These are phyloP conservation scores for Wickerhamiella alocasiicola DNA, from an alignment of 805 yeast genomes.

Conservation along the genomic window DNA sequence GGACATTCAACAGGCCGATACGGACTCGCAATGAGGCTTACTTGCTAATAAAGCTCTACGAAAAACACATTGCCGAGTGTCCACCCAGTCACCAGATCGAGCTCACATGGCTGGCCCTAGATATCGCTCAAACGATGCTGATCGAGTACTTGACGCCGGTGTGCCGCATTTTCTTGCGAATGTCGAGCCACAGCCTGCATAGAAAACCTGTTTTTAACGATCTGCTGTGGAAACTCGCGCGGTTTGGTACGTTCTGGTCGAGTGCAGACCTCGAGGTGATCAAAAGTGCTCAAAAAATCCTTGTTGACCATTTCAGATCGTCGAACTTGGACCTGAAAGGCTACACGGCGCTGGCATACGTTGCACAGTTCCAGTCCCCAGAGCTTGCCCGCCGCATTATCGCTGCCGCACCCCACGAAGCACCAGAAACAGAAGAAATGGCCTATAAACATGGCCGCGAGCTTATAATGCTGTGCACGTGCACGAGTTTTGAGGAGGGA, in stretches of 20 bases:
- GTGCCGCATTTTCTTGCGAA: slow-evolving; percentile 19
- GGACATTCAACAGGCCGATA: slow-evolving; percentile 21
- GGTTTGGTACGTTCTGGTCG: slow-evolving; percentile 22
- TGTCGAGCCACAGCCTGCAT: slow-evolving; percentile 8
- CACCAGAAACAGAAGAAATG: slow-evolving; percentile 8
- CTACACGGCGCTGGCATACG: slow-evolving; percentile 22
- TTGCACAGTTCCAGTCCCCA: slow-evolving; percentile 14
- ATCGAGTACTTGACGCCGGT: slow-evolving; percentile 21
- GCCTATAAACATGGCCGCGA: slow-evolving; percentile 15
- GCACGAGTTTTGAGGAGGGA: slow-evolving; percentile 14
- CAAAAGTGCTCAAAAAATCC: slow-evolving; percentile 20
- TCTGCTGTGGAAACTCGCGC: slow-evolving; percentile 23
- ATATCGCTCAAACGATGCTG: slow-evolving; percentile 17
- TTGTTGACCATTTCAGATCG: slow-evolving; percentile 16
- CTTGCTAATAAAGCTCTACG: slow-evolving; percentile 18
- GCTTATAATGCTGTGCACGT: slow-evolving; percentile 13
- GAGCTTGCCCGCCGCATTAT: slow-evolving; percentile 12
- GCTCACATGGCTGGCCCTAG: slow-evolving; percentile 17
- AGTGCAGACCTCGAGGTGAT: slow-evolving; percentile 16
- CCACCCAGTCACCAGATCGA: slow-evolving; percentile 16
- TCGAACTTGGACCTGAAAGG: slow-evolving; percentile 24
- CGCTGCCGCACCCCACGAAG: slow-evolving; percentile 9
- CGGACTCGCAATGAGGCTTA: slow-evolving; percentile 20
- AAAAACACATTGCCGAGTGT: slow-evolving; percentile 12
- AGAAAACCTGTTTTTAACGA: slow-evolving; percentile 18